phyloP scores from a whole-genome alignment of 345 rosid species.

The Populus euphratica region DNA sequence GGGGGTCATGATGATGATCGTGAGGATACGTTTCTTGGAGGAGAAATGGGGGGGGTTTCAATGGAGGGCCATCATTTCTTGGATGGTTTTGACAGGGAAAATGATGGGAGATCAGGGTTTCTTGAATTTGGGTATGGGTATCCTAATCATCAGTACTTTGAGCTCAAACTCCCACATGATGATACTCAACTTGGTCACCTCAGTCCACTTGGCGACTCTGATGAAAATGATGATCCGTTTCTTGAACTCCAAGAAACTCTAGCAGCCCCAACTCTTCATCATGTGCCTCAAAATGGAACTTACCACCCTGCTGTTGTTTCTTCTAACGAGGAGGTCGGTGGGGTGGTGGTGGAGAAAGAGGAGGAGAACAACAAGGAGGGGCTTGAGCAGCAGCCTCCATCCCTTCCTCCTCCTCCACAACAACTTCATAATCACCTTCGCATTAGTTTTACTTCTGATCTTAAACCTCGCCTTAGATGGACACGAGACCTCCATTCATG shows the following conservation, averaged over 20 bases:
- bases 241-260: slow-evolving; percentile 22
- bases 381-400: not conserved
- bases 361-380: not conserved
- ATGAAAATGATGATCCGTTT: not conserved
- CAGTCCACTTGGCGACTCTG: not conserved
- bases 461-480: slow-evolving; percentile 22
- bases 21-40: too few relatives aligned
- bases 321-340: not conserved
- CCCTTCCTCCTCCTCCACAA: too few relatives aligned
- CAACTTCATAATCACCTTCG: not conserved
- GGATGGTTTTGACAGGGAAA: too few relatives aligned
- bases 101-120: too few relatives aligned
- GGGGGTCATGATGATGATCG: too few relatives aligned
- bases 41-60: too few relatives aligned
- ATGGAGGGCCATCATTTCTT: too few relatives aligned
- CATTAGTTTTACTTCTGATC: not conserved
- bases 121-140: too few relatives aligned
- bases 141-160: not conserved
- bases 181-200: not conserved
- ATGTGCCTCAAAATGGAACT: not conserved
- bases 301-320: not conserved
- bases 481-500: slow-evolving; percentile 11
- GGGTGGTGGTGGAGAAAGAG: not conserved
- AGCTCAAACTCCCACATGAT: not conserved
- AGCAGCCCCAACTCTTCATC: not conserved